Base-by-base conservation (phyloP, 768 basidiomycete genomes). In the Phaeotremella skinneri region DNA sequence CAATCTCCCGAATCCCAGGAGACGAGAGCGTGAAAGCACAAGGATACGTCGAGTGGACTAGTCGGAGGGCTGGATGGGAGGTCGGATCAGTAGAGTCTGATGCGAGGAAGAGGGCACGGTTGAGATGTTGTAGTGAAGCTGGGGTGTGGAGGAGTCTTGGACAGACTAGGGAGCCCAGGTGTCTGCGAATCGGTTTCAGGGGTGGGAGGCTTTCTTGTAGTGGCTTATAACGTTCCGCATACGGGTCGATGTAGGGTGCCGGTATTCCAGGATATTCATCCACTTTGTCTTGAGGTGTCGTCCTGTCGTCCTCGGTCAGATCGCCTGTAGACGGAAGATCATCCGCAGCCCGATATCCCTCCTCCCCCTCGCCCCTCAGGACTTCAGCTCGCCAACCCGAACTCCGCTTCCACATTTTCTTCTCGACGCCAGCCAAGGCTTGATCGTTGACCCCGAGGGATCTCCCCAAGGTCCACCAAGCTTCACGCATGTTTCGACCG, bases 1-100 rank as follows among this genome's bases (percentile, higher is more conserved):
- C 56, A 43, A 60, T 62, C 1, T 58, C 39, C 4, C 47, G 42
- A 31, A 62, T 41, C 0, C 51, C 17, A 4, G 56, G 56, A 34
- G 87, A 86, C 67, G 86, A 72, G 5, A 88, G 77, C 61, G 81
- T 81, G 70, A 85, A 85, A 17, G 79, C 72, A 69, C 87, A 89
- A 1, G 87, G 87, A 67, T 88, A 88, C 4, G 82, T 81, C 27
- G 63, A 72, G 30, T 78, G 69, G 66, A 88, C 80, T 1, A 79
- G 71, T 1, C 67, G 64, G 23, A 89, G 79, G 3, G 79, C 58
- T 2, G 81, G 78, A 64, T 85, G 77, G 0, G 66, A 60, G 1
- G 63, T 60, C 0, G 83, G 81, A 11, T 77, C 67, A 4, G 68
- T 59, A 13, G 80, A 80, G 69, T 88, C 87, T 16, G 87, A 87